Evolutionary conservation across 257 asterid genomes (phyloP).

Genomic region (Ilex aquifolium): DNA sequence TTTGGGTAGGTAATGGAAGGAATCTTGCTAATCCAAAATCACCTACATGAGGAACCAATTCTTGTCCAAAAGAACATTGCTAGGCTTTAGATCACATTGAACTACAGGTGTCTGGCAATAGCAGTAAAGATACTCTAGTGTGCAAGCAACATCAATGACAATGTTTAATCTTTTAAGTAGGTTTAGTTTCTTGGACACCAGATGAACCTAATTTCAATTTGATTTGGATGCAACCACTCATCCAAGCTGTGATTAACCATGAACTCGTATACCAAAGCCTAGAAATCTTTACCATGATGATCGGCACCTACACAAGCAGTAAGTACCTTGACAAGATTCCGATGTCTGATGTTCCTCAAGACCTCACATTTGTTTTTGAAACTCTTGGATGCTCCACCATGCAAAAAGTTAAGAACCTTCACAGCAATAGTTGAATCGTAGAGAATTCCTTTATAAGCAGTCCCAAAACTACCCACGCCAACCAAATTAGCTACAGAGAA

Average conservation of each 20-base stretch:
- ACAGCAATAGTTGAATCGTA: constrained; percentile 16
- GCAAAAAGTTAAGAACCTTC: constrained; percentile 23
- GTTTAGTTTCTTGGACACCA: background rate
- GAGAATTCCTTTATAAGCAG: constrained; percentile 22
- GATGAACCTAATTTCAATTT: background rate
- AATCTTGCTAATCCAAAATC: constrained; percentile 23
- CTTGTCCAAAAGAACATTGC: constrained; percentile 20
- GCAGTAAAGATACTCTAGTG: constrained; percentile 18
- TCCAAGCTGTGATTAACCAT: constrained; percentile 23
- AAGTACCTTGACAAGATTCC: constrained; percentile 26
- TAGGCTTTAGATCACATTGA: constrained; percentile 21
- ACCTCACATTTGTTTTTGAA: constrained; percentile 22
- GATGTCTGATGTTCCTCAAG: constrained; percentile 20
- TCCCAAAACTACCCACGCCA: constrained; percentile 23
- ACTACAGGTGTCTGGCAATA: background rate
- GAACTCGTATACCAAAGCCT: constrained; percentile 22
- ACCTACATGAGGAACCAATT: constrained; percentile 12
- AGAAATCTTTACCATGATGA: constrained; percentile 19
- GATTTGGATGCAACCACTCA: constrained; percentile 18
- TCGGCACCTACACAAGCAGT: constrained; percentile 15
- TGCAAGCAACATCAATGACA: constrained; percentile 19
- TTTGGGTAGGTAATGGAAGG: too few species aligned
- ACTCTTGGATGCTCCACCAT: constrained; percentile 14
- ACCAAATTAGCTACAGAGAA: constrained; percentile 19
- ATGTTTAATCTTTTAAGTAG: constrained; percentile 21